Base-by-base conservation (phyloP, 2,329 filamentous ascomycete species). In the Beauveria sp. region DNA sequence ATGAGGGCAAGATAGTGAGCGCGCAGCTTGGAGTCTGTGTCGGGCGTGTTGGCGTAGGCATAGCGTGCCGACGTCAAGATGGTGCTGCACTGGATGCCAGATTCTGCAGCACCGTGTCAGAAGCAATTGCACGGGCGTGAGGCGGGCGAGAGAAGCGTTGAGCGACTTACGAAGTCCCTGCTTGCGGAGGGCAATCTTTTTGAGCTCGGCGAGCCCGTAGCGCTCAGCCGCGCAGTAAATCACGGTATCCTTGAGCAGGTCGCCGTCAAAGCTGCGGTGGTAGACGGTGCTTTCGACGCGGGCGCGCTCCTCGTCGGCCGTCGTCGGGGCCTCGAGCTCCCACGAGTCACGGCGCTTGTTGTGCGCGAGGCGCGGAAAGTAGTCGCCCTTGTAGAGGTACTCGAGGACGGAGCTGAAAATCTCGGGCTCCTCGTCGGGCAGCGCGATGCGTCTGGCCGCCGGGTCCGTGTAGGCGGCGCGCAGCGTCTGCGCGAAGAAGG, bases 1-100 rank as follows among this genome's bases (percentile, higher is more conserved):
- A 96, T 96, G 71, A 96, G 85, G 20, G 93, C 91, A 43, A 96
- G 86, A 69, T 96, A 97, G 75, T 96, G 92, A 26, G 91, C 91
- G 63, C 93, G 84, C 60, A 96, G 82, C 75, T 93, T 93, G n/a
- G 90, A 93, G 78, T 96, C 93, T 24, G 82, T 90, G 71, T 96
- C 91, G 3, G 92, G 91, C 0, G 93, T 97, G 75, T 96, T 86
- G 69, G 86, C 86, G 72, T 97, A 96, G 22, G 92, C 92, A 69
- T 90, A 96, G 57, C 92, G 86, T n/a, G 93, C 93, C 52, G 90
- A 95, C 1, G 89, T 81, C 24, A 96, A 79, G 69, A 96, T 96
- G 64, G 90, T 96, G 76, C 85, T 88, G 76, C 89, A 91, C 69
- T 91, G 88, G 60, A 96, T 90, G 58, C 90, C 90, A 4, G 87